Evolutionary conservation across 805 yeast species (phyloP).

Genomic region (Hanseniaspora hatyaiensis): DNA sequence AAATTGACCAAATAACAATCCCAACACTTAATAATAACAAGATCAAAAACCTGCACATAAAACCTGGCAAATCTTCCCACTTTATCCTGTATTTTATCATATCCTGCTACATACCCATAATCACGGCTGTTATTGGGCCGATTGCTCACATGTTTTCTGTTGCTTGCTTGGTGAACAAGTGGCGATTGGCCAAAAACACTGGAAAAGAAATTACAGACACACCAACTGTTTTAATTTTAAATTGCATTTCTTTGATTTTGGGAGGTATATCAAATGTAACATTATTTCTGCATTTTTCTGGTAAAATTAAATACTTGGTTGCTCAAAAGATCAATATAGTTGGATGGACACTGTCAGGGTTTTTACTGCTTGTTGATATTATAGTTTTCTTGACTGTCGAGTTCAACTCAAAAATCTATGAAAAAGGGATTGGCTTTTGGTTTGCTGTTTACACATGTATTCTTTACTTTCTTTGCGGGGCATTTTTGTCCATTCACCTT

Average conservation of each 20-base stretch:
- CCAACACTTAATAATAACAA: slow-evolving; percentile 8
- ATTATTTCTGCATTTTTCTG: slow-evolving; percentile 58
- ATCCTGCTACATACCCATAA: slow-evolving; percentile 60
- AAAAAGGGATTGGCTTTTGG: slow-evolving; percentile 60
- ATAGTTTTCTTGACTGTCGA: slow-evolving; percentile 23
- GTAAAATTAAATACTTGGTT: slow-evolving; percentile 42
- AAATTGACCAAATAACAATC: slow-evolving; percentile 11
- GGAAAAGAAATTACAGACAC: slow-evolving; percentile 30
- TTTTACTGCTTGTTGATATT: slow-evolving; percentile 37
- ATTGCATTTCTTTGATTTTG: slow-evolving; percentile 48
- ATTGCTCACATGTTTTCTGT: slow-evolving; percentile 62
- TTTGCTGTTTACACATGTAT: slow-evolving; percentile 56
- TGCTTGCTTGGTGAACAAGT: slow-evolving; percentile 56
- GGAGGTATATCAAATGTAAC: slow-evolving; percentile 61
- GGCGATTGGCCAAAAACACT: slow-evolving; percentile 38
- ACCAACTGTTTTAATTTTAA: slow-evolving; percentile 40
- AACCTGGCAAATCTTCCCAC: slow-evolving; percentile 9
- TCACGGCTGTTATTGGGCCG: slow-evolving; percentile 72
- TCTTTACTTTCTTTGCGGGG: slow-evolving; percentile 48
- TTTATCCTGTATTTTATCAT: slow-evolving; percentile 46
- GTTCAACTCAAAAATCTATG: slow-evolving; percentile 19
- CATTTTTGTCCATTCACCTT: slow-evolving; percentile 45
- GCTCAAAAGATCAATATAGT: slow-evolving; percentile 52
- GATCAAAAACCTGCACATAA: slow-evolving; percentile 5
- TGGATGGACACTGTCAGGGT: slow-evolving; percentile 54